Percentiles rank a stretch among this genome's conserved stretches.
Evolutionary conservation across 805 yeast genomes (phyloP).

Genomic region (Candida maltosa): DNA sequence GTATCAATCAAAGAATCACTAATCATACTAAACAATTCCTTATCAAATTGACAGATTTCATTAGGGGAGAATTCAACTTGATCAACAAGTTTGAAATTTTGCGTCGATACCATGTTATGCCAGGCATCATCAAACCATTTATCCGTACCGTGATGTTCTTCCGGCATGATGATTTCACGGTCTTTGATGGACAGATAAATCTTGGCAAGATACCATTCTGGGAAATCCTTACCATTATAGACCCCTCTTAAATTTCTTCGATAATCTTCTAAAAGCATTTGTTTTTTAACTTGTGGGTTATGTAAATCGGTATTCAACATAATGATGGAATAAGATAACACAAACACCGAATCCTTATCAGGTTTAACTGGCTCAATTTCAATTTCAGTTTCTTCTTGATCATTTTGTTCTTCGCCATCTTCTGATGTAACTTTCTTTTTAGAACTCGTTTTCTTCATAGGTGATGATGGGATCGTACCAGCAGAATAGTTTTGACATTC

Average conservation of each 20-base stretch:
- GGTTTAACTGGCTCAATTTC: slow-evolving; percentile 51
- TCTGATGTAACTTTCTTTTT: slow-evolving; percentile 4
- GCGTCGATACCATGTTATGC: slow-evolving; percentile 64
- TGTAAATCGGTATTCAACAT: slow-evolving; percentile 93
- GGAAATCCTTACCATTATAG: slow-evolving; percentile 72
- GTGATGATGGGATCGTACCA: not conserved
- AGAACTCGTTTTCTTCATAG: not conserved
- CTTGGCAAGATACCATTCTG: slow-evolving; percentile 77
- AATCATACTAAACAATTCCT: slow-evolving; percentile 60
- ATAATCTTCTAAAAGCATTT: slow-evolving; percentile 86
- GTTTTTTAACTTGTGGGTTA: slow-evolving; percentile 87
- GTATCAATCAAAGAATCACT: slow-evolving; percentile 70
- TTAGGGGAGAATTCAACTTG: slow-evolving; percentile 5
- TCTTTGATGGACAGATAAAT: slow-evolving; percentile 79
- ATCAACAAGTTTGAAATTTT: slow-evolving; percentile 28
- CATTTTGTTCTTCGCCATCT: slow-evolving; percentile 26
- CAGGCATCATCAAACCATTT: slow-evolving; percentile 88
- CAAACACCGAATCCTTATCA: slow-evolving; percentile 82
- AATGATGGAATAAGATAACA: slow-evolving; percentile 86
- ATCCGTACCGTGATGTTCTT: slow-evolving; percentile 90
- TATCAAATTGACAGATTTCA: slow-evolving; percentile 57
- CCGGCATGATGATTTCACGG: slow-evolving; percentile 94
- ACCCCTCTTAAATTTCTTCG: slow-evolving; percentile 78
- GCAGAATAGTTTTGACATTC: slow-evolving; percentile 44
- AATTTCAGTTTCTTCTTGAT: too few species aligned